These are phyloP conservation scores for Populus ilicifolia DNA, from an alignment of 345 rosid species.

Conservation along the genomic window DNA sequence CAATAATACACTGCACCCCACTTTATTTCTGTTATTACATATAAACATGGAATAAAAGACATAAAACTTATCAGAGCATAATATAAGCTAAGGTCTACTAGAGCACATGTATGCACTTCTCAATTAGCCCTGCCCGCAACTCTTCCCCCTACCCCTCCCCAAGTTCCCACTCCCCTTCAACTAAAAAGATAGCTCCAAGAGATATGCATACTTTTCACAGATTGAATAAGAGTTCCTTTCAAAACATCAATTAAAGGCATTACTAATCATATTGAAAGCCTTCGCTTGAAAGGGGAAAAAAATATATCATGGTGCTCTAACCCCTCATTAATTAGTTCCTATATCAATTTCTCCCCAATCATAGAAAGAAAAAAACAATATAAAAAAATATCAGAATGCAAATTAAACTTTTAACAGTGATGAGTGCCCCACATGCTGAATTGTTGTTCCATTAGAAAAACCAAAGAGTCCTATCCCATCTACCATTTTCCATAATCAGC, in stretches of 20 bases:
- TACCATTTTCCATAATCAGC: not conserved
- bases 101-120: not conserved
- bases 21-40: not conserved
- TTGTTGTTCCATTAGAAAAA: not conserved
- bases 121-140: not conserved
- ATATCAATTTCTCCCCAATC: not conserved
- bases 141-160: not conserved
- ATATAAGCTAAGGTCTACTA: not conserved
- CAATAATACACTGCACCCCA: not conserved
- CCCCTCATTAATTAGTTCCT: not conserved
- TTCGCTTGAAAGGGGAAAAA: not conserved
- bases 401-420: not conserved
- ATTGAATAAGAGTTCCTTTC: not conserved
- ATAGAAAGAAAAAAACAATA: not conserved
- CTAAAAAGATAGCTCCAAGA: not conserved
- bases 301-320: not conserved
- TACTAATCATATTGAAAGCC: not conserved
- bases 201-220: not conserved
- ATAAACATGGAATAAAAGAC: too few species aligned
- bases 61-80: not conserved
- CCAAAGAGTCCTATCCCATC: not conserved
- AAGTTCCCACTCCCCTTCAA: not conserved
- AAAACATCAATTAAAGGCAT: not conserved
- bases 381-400: not conserved
- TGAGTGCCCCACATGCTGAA: not conserved